phyloP scores from a whole-genome alignment of 257 asterid species.

The Echites panduratus region DNA sequence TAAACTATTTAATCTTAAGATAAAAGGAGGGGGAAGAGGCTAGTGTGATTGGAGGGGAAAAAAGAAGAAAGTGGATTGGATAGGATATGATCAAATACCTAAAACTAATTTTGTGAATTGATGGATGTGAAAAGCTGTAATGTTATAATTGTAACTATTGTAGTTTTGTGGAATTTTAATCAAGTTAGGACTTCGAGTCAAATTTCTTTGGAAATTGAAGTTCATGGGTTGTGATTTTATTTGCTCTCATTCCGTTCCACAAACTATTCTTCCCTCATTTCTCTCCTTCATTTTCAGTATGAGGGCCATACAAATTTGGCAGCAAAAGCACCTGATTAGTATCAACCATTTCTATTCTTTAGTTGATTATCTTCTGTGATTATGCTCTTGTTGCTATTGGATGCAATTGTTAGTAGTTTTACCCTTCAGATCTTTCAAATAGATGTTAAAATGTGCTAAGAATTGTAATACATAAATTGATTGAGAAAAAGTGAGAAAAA shows the following conservation, averaged over 20 bases:
- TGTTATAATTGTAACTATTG: not conserved
- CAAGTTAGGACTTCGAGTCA: not conserved
- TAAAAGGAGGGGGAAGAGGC: too few relatives aligned
- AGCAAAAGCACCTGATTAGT: not conserved
- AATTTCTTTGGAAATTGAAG: not conserved
- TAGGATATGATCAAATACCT: not conserved
- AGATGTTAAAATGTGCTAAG: too few relatives aligned
- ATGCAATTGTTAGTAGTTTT: not conserved
- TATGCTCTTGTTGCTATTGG: not conserved
- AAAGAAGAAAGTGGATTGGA: too few relatives aligned
- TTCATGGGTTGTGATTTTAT: not conserved
- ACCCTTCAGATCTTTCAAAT: not conserved
- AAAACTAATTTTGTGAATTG: not conserved
- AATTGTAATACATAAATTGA: not conserved
- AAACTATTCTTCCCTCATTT: not conserved
- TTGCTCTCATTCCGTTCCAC: not conserved
- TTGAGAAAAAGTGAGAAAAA: not conserved
- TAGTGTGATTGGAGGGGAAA: too few relatives aligned
- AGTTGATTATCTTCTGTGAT: not conserved
- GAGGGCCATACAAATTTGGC: not conserved
- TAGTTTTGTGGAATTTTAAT: not conserved
- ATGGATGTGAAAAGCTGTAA: too few relatives aligned
- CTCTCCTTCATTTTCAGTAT: not conserved
- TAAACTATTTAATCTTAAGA: not conserved
- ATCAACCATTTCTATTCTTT: not conserved